A percentile compares a stretch with the other conserved stretches of the same genome.
phyloP scores from a whole-genome alignment of 179 eudicot species.

The Nepenthes alata region DNA sequence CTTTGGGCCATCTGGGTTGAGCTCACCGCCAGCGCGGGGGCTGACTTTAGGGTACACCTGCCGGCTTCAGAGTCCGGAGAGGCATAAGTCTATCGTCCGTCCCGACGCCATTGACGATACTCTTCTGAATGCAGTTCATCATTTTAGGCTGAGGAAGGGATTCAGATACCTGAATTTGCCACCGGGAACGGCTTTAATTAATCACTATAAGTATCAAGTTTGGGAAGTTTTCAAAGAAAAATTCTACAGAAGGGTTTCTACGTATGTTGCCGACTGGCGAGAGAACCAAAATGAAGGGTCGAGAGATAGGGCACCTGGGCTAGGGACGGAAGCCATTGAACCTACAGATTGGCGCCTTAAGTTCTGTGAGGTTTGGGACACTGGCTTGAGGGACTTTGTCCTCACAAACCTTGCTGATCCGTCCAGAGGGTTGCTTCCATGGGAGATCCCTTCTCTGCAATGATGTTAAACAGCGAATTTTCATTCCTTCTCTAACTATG shows the following conservation, averaged over 20 bases:
- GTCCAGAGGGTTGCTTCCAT: constrained; percentile 44
- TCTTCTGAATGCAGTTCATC: constrained; percentile 74
- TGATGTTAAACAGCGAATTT: constrained; percentile 1
- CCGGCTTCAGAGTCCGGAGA: constrained; percentile 56
- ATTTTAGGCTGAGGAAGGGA: constrained; percentile 50
- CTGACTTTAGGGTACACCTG: constrained; percentile 73
- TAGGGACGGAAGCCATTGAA: constrained; percentile 74
- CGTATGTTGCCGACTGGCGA: constrained; percentile 91
- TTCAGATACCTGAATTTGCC: constrained; percentile 29
- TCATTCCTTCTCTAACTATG: constrained; percentile 12
- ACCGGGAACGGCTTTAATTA: constrained; percentile 32
- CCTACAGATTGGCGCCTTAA: constrained; percentile 54
- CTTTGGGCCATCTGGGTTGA: constrained; percentile 75
- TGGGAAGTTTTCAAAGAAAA: constrained; percentile 77
- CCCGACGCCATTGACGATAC: constrained; percentile 52
- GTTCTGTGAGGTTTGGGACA: constrained; percentile 73
- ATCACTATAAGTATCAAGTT: constrained; percentile 87
- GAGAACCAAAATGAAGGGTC: constrained; percentile 60
- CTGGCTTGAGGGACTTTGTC: constrained; percentile 48
- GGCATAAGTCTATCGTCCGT: constrained; percentile 73
- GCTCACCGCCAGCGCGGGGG: constrained; percentile 33
- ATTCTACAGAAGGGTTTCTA: constrained; percentile 78
- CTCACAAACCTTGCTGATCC: constrained; percentile 40
- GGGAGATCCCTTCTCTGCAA: constrained; percentile 32
- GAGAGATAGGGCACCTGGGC: constrained; percentile 81